Conservation (phyloP, 75 land plant species). For the Sequoia sempervirens region DNA sequence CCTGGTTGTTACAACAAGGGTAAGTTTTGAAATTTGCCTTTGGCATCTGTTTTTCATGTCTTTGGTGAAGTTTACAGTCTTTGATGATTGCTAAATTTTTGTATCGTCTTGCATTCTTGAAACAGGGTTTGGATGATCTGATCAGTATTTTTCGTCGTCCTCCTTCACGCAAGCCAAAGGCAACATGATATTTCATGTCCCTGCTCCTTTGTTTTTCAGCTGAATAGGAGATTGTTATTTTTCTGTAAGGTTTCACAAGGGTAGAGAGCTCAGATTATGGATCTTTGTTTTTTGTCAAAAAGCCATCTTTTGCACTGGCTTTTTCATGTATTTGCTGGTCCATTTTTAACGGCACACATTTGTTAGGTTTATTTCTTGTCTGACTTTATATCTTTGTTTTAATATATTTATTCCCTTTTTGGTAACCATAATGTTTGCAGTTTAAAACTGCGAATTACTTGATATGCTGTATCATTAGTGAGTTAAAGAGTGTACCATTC, state of each 20-base stretch:
- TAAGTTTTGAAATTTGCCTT: conserved; percentile 15
- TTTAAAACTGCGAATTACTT: background rate
- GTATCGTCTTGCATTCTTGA: background rate
- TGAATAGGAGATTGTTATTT: background rate
- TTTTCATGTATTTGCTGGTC: background rate
- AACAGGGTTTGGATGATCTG: conserved; percentile 95
- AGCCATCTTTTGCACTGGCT: conserved; percentile 7
- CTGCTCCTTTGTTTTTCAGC: background rate
- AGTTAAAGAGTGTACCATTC: conserved; percentile 9
- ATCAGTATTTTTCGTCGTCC: conserved; percentile 79
- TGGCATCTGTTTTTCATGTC: background rate
- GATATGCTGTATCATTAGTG: background rate
- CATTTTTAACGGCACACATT: background rate
- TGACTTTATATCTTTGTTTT: background rate
- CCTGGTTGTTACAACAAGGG: conserved; percentile 85
- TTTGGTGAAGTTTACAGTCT: background rate
- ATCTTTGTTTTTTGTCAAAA: background rate
- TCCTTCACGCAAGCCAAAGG: conserved; percentile 74
- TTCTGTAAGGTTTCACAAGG: background rate
- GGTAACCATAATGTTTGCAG: conserved; percentile 1
- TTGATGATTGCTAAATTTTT: background rate
- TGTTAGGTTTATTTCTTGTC: background rate
- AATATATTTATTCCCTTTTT: background rate
- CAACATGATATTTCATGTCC: conserved; percentile 33
- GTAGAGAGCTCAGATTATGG: background rate